phyloP scores from a whole-genome alignment of 495 filamentous ascomycete genomes.

The Hypoxylon cercidicola region DNA sequence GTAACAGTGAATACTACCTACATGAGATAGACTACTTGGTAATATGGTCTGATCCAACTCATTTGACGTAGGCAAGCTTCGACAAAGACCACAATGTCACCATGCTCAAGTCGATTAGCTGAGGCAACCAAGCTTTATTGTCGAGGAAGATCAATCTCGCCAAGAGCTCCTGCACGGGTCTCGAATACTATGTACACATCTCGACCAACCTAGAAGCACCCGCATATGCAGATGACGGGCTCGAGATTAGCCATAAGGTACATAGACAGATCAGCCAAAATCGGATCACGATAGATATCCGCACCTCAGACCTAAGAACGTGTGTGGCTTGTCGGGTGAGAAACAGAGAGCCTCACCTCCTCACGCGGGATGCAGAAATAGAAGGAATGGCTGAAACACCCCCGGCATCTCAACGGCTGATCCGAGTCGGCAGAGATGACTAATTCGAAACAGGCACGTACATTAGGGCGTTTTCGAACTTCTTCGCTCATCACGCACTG shows the following conservation, averaged over 20 bases:
- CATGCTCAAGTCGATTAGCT: slow-evolving; percentile 15
- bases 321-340: slow-evolving; percentile 14
- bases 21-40: slow-evolving; percentile 7
- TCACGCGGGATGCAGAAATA: slow-evolving; percentile 37
- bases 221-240: slow-evolving; percentile 27
- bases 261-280: slow-evolving; percentile 5
- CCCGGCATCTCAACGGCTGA: slow-evolving; percentile 41
- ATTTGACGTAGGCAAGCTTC: slow-evolving; percentile 18
- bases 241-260: slow-evolving; percentile 19
- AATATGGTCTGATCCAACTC: slow-evolving; percentile 10
- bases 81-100: slow-evolving; percentile 1
- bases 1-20: slow-evolving; percentile 15
- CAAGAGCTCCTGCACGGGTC: slow-evolving; percentile 26
- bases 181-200: slow-evolving; percentile 27
- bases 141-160: slow-evolving; percentile 26
- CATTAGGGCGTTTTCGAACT: slow-evolving; percentile 42
- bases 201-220: slow-evolving; percentile 21
- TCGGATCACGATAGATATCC: slow-evolving; percentile 32
- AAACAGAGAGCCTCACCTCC: slow-evolving; percentile 29
- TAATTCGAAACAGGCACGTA: slow-evolving; percentile 45
- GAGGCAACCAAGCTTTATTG: slow-evolving; percentile 25
- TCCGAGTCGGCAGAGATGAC: slow-evolving; percentile 44
- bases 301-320: slow-evolving; percentile 28
- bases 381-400: slow-evolving; percentile 43
- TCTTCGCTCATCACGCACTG: slow-evolving; percentile 25